Base-by-base conservation (phyloP, 148 eudicot species). In the Amaranthus palmeri region DNA sequence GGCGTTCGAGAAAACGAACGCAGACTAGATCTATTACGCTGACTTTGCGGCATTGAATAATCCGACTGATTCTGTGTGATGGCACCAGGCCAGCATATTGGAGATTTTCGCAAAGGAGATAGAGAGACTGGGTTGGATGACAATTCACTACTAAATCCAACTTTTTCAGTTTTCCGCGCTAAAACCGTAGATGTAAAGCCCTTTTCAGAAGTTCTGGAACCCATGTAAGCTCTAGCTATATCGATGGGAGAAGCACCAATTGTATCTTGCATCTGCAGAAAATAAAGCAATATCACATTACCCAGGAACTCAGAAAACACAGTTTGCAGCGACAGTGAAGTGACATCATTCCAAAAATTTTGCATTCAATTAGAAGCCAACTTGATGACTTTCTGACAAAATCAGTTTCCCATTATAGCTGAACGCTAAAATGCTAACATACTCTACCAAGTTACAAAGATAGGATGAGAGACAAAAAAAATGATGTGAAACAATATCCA, bases 171-270 rank as follows among this genome's bases (percentile, higher is more conserved):
- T 67, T 75, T 83, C 0, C 77, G 60, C 17, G 72, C 50, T 61
- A 59, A 71, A 76, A 74, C 71, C 53, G 62, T 65, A 62, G 85
- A 80, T 73, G 80, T 70, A 64, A 68, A 67, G 70, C 86, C 85
- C 68, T 36, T 59, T 67, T 86, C 92, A 54, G 87, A 75, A 46
- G 76, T 73, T 69, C 91, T 88, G 75, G 87, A 84, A 75, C 87
- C 86, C 97, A 96, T 96, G 75, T 88, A 96, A 76, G 99, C 97
- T 77, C 81, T 90, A 36, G 97, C 99, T 73, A 96, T 73, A 75
- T 92, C 99, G 65, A 88, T 78, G 48, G 99, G 99, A 49, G 97
- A 96, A 44, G 89, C 85, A 80, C 83, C 87, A 71, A 90, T 81
- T 67, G 80, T 83, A 72, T 81, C 85, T 67, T 77, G 83, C 48